Conservation (phyloP, 768 basidiomycete genomes). For the Clitopilus hobsonii region DNA sequence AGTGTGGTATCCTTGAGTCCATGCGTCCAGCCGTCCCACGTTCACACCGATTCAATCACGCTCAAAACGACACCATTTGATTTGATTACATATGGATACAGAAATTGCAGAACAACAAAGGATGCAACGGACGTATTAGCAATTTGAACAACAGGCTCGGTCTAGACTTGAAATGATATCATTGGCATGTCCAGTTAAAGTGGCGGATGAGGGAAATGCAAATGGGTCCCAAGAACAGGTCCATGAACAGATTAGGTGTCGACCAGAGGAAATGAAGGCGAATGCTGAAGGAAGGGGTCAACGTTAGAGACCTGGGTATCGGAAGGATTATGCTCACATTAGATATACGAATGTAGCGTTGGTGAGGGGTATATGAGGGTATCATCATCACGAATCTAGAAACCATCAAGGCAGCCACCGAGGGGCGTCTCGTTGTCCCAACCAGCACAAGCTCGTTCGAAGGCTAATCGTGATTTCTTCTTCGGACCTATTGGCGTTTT, state of each 20-base stretch:
- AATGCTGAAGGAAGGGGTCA: too few relatives aligned
- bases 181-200: not conserved
- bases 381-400: constrained; percentile 10
- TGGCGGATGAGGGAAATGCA: not conserved
- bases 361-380: not conserved
- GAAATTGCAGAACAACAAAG: not conserved
- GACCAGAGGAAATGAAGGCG: too few relatives aligned
- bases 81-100: too few relatives aligned
- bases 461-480: constrained; percentile 2
- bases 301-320: too few relatives aligned
- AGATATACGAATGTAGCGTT: not conserved
- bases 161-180: not conserved
- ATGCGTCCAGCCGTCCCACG: too few relatives aligned
- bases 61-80: too few relatives aligned
- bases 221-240: too few relatives aligned
- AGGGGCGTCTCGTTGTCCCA: constrained; percentile 12
- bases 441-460: constrained; percentile 10
- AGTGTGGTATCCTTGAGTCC: too few relatives aligned
- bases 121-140: not conserved
- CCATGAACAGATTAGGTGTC: too few relatives aligned
- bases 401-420: constrained; percentile 24
- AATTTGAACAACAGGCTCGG: not conserved
- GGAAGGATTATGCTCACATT: not conserved
- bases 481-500: constrained; percentile 6
- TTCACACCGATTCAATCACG: too few relatives aligned